phyloP scores from a whole-genome alignment of 192 early-diverging fungal genomes.

The Backusella psychrophila region DNA sequence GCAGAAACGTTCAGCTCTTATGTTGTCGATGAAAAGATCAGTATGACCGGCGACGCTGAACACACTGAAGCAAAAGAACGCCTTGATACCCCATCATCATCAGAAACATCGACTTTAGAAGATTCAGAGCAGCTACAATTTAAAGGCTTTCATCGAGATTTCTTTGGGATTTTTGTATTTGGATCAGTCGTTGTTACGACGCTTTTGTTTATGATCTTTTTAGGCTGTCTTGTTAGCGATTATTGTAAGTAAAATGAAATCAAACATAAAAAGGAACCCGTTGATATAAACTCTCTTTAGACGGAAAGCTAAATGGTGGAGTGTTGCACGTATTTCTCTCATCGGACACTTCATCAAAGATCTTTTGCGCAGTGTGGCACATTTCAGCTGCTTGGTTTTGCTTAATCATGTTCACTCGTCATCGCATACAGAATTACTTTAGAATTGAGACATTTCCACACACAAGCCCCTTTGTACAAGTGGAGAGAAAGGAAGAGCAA shows the following conservation, averaged over 20 bases:
- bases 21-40: neutral
- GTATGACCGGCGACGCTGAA: neutral
- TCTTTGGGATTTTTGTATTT: constrained; percentile 50
- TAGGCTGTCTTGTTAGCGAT: constrained; percentile 66
- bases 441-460: constrained; percentile 52
- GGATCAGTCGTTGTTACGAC: constrained; percentile 50
- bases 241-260: constrained; percentile 53
- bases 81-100: neutral
- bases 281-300: constrained; percentile 19
- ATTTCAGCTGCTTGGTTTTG: constrained; percentile 65
- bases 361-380: constrained; percentile 77
- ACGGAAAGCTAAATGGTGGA: constrained; percentile 49
- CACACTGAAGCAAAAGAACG: neutral
- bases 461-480: constrained; percentile 47
- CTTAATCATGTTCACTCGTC: constrained; percentile 40
- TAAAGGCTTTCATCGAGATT: constrained; percentile 59
- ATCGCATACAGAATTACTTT: constrained; percentile 65
- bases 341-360: constrained; percentile 56
- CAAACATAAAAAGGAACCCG: neutral
- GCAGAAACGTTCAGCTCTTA: neutral
- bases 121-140: constrained; percentile 47
- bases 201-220: constrained; percentile 59
- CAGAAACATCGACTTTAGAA: neutral
- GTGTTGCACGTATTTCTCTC: constrained; percentile 59
- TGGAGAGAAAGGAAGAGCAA: constrained; percentile 50